Conservation (phyloP, 1,284 basidiomycete species). For the Tilletia indica region DNA sequence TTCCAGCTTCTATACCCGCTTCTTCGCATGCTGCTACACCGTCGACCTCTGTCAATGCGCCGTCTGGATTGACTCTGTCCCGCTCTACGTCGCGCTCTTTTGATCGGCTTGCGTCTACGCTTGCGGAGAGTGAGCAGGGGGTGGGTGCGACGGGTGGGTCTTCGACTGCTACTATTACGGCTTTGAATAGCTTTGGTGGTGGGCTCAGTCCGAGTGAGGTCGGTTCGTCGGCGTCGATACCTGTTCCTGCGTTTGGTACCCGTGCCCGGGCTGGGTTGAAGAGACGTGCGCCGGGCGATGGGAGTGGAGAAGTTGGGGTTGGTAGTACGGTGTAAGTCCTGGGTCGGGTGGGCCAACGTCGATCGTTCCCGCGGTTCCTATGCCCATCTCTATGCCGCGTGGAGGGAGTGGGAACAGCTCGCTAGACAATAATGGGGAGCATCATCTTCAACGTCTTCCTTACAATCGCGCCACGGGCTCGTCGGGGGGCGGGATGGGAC, state of each 20-base stretch:
- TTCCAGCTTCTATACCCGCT: neutral
- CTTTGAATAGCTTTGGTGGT: neutral
- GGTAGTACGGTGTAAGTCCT: constrained; percentile 1
- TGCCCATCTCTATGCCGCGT: constrained; percentile 11
- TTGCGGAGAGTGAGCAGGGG: too few relatives aligned
- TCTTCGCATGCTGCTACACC: neutral
- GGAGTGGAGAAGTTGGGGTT: neutral
- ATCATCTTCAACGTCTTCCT: too few relatives aligned
- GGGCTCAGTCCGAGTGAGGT: constrained; percentile 13
- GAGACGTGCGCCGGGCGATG: neutral
- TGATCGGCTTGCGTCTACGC: neutral
- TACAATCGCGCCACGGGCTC: too few relatives aligned
- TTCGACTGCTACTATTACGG: constrained; percentile 4
- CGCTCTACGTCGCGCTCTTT: constrained; percentile 2
- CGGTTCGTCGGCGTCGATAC: neutral
- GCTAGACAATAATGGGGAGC: too few relatives aligned
- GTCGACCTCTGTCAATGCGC: neutral
- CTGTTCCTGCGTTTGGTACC: constrained; percentile 1
- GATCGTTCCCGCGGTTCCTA: neutral
- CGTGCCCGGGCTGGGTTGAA: neutral
- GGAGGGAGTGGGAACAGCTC: too few relatives aligned
- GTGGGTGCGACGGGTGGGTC: neutral
- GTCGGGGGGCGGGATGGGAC: neutral
- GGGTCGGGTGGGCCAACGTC: neutral
- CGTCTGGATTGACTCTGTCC: neutral